phyloP scores from a whole-genome alignment of 768 basidiomycete species.

The Amylocystis lapponica region DNA sequence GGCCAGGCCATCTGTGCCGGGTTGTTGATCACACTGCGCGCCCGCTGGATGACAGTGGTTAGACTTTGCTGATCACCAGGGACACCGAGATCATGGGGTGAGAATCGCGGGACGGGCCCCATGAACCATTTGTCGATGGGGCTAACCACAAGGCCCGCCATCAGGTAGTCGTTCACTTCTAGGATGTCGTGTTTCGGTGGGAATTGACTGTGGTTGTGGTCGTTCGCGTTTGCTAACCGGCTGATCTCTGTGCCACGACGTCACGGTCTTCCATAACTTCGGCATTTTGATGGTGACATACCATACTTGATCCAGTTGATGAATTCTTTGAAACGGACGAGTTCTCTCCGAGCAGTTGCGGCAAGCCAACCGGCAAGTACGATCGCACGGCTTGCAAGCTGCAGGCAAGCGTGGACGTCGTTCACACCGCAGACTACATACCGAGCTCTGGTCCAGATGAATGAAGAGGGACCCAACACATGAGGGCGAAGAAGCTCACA shows the following conservation, averaged over 20 bases:
- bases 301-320: constrained; percentile 73
- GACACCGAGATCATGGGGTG: constrained; percentile 43
- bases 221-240: constrained; percentile 45
- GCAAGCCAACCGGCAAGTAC: constrained; percentile 66
- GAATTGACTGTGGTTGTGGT: constrained; percentile 39
- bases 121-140: constrained; percentile 77
- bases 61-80: constrained; percentile 32
- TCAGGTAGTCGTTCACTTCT: constrained; percentile 77
- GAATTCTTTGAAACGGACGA: constrained; percentile 72
- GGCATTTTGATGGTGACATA: constrained; percentile 27
- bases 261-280: constrained; percentile 1
- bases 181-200: constrained; percentile 64
- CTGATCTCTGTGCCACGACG: constrained; percentile 33
- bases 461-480: constrained; percentile 5
- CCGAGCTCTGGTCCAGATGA: constrained; percentile 39
- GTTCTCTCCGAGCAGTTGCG: constrained; percentile 57
- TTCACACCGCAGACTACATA: constrained; percentile 52
- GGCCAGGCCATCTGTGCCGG: constrained; percentile 19
- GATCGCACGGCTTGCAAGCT: constrained; percentile 50
- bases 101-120: constrained; percentile 52
- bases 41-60: constrained; percentile 39
- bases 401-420: constrained; percentile 47
- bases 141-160: constrained; percentile 61
- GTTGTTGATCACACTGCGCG: constrained; percentile 43
- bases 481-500: constrained; percentile 43